Conservation (phyloP, 2,329 filamentous ascomycete genomes). For the Hirsutella minnesotensis region DNA sequence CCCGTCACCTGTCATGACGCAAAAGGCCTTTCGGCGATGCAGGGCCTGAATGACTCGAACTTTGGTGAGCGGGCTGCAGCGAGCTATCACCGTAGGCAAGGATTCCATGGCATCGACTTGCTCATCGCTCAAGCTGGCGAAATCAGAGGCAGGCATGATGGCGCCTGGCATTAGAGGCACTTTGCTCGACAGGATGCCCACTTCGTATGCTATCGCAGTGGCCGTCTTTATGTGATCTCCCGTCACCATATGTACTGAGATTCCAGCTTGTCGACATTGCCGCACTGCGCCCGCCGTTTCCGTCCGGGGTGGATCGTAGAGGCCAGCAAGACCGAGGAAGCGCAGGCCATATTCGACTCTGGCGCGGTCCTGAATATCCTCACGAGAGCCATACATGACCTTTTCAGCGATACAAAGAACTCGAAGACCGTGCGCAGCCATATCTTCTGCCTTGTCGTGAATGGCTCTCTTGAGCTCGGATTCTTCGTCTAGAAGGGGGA, state of each 20-base stretch:
- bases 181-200: constrained; percentile 42
- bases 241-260: constrained; percentile 58
- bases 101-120: constrained; percentile 50
- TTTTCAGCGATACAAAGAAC: constrained; percentile 55
- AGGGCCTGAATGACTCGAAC: constrained; percentile 68
- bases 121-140: constrained; percentile 48
- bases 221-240: constrained; percentile 59
- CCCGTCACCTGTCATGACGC: constrained; percentile 65
- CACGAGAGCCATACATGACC: constrained; percentile 21
- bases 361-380: constrained; percentile 34
- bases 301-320: constrained; percentile 60
- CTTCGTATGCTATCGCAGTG: constrained; percentile 51
- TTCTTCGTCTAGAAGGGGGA: constrained; percentile 37
- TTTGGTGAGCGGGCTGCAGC: constrained; percentile 60
- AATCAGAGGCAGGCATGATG: constrained; percentile 51
- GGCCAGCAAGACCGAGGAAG: constrained; percentile 59
- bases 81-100: constrained; percentile 55
- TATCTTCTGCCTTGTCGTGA: constrained; percentile 36
- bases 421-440: constrained; percentile 53
- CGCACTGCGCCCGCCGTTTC: constrained; percentile 52
- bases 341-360: constrained; percentile 43
- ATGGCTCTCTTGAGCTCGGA: constrained; percentile 34
- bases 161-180: constrained; percentile 25
- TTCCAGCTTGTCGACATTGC: constrained; percentile 47
- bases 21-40: constrained; percentile 54